Conservation (phyloP, 1,284 basidiomycete genomes). For the Rhodotorula sp. region DNA sequence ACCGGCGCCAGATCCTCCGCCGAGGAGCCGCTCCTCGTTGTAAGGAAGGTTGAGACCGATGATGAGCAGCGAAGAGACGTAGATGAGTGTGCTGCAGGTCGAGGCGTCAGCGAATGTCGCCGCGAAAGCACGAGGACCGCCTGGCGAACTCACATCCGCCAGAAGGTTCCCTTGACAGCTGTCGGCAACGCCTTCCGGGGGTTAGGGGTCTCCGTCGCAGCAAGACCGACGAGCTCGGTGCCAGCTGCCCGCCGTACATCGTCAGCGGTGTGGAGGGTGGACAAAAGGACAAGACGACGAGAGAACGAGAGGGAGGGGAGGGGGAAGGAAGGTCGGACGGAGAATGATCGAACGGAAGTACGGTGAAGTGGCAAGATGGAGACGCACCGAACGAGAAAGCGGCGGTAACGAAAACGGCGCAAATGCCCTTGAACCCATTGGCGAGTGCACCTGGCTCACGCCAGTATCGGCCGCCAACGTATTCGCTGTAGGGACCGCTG, state of each 20-base stretch:
- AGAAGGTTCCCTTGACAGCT: conserved; percentile 52
- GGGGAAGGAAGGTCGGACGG: too few species aligned
- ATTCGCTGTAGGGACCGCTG: conserved; percentile 16
- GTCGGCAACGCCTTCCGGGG: conserved; percentile 53
- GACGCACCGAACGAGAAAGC: conserved; percentile 41
- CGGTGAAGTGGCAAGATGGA: too few species aligned
- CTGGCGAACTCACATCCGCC: conserved; percentile 7
- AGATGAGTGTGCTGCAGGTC: conserved; percentile 49
- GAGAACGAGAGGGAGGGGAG: not conserved
- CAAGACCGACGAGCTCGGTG: conserved; percentile 61
- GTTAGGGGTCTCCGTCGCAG: conserved; percentile 60
- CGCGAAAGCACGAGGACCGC: not conserved
- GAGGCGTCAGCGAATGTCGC: too few species aligned
- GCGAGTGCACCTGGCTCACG: conserved; percentile 50
- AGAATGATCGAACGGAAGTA: not conserved
- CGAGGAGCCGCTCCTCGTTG: conserved; percentile 45
- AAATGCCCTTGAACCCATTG: conserved; percentile 56
- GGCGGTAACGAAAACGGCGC: conserved; percentile 55
- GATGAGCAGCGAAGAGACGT: conserved; percentile 57
- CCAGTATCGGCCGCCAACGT: conserved; percentile 44
- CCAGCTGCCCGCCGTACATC: conserved; percentile 21
- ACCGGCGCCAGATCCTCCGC: conserved; percentile 49
- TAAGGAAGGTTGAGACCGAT: conserved; percentile 58
- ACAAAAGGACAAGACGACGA: not conserved
- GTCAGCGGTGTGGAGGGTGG: not conserved